Conservation (phyloP, 306 rosid species). For the Acacia melanoxylon region DNA sequence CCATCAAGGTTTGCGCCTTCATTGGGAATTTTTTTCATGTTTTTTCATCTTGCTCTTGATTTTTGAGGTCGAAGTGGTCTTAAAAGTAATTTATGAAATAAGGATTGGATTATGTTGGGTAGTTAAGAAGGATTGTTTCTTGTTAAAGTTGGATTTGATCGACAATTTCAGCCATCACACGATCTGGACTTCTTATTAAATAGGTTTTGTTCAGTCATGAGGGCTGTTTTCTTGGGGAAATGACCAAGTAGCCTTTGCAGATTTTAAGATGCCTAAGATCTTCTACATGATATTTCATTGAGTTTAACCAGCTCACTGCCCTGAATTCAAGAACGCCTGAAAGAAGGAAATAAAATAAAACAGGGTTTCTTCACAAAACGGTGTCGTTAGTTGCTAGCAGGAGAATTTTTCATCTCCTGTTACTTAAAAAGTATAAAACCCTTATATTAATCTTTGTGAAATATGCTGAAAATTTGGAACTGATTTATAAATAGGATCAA, state of each 20-base stretch:
- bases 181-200: background rate
- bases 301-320: background rate
- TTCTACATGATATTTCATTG: background rate
- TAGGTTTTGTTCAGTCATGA: background rate
- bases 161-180: background rate
- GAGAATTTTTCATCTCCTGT: no score
- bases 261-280: background rate
- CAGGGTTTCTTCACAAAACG: no score
- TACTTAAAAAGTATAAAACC: no score
- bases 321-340: no score
- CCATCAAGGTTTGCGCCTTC: slow-evolving; percentile 57
- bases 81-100: background rate
- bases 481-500: no score
- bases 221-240: background rate
- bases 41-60: background rate
- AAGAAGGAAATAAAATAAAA: no score
- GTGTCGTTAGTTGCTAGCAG: no score
- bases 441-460: no score
- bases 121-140: background rate
- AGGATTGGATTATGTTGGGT: background rate
- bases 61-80: background rate
- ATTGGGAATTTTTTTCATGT: background rate
- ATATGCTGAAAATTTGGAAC: no score
- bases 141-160: background rate
- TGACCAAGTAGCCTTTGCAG: background rate